Evolutionary conservation across 441 rosid species (phyloP), one percentile per base, ranked within the genome.

Genomic region (Jatropha podagrica): DNA sequence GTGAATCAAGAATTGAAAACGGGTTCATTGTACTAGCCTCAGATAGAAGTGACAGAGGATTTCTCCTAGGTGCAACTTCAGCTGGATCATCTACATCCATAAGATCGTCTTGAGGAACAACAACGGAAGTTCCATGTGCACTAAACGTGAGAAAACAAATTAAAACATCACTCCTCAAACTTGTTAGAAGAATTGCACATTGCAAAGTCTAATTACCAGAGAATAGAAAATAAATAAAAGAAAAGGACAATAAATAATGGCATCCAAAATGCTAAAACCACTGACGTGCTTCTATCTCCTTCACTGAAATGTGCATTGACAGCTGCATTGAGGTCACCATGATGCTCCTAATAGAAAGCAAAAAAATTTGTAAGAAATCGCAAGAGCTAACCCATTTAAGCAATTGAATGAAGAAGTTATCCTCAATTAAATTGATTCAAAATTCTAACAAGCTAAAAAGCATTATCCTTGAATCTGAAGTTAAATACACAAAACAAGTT

Each of bases 301-400:
- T 89, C 95, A 20, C 76, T 80, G 85, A 96, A 96, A 88, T 90
- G 89, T 46, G 97, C 91, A 89, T 96, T 90, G 74, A 96, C 89
- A 69, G 99, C 97, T 76, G 90, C 91, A 87, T 96, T 94, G 72
- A 94, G 94, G 86, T 94, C 97, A 75, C 96, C 97, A 32, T 83
- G 85, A 77, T 96, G 92, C 80, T 91, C 98, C 99, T 96, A 84
- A 76, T 56, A 51, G 72, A 71, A 84, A 75, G 48, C 64, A 76
- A 76, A 42, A 71, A 40, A 32, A 66, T 44, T 32, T 74, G 77
- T 75, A 38, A 74, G 67, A 52, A 55, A 44, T 46, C 23, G 46
- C n/a, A 44, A 69, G 69, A 78, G 59, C 42, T 32, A 15, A 40
- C 46, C 37, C 58, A 18, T 74, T 9, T 56, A 69, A 72, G 56